phyloP scores from a whole-genome alignment of 441 rosid species.

The Geranium incanum region DNA sequence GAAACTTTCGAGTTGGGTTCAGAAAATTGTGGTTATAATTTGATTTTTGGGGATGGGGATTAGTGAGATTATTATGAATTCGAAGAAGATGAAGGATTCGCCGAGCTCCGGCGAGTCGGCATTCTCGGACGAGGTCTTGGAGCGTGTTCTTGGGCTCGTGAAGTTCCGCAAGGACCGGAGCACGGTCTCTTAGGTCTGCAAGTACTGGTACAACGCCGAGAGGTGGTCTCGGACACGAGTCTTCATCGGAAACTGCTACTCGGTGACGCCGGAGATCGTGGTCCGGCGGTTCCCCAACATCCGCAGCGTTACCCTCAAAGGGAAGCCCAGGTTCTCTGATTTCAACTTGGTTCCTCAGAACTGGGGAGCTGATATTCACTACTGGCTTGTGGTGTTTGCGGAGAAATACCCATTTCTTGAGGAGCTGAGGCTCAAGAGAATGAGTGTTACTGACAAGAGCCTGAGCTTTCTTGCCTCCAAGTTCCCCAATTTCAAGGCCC shows the following conservation, averaged over 20 bases:
- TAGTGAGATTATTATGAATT: conserved; percentile 16
- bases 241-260: conserved; percentile 62
- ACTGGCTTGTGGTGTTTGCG: conserved; percentile 55
- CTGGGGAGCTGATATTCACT: conserved; percentile 58
- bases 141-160: conserved; percentile 42
- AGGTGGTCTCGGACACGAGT: conserved; percentile 52
- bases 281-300: conserved; percentile 47
- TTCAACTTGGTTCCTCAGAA: conserved; percentile 57
- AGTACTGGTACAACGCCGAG: conserved; percentile 60
- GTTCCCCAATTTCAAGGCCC: conserved; percentile 43
- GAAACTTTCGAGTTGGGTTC: background rate
- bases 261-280: conserved; percentile 53
- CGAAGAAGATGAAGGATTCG: conserved; percentile 27
- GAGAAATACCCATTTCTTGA: conserved; percentile 44
- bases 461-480: conserved; percentile 45
- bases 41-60: background rate
- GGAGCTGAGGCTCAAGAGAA: conserved; percentile 59
- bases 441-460: conserved; percentile 54
- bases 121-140: conserved; percentile 61
- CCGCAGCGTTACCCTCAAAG: conserved; percentile 29
- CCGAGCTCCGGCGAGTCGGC: conserved; percentile 16
- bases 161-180: conserved; percentile 48
- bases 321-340: conserved; percentile 47
- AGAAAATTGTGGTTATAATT: background rate
- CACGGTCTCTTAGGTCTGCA: conserved; percentile 52